Base-by-base conservation (phyloP, 208 protist genomes). In the Acanthamoeba castellanii region DNA sequence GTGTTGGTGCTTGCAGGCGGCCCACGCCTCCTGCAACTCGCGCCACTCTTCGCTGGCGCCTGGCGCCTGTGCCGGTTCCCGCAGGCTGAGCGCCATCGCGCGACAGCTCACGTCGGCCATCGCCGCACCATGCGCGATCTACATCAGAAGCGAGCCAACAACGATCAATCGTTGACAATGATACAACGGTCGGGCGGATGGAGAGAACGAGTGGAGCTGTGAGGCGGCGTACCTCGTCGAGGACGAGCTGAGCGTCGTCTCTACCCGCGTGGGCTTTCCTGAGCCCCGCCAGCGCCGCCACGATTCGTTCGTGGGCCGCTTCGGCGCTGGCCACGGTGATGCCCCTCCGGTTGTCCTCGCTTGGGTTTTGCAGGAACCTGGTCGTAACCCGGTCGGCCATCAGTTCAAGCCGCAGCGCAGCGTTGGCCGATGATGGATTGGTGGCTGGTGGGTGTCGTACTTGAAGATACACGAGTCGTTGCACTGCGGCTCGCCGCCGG, bases 61-160 rank as follows among this genome's bases (percentile, higher is more conserved):
- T 64, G 16, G 2, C 55, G 25, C 18, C 78, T 87, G 11, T 34
- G 30, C 3, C 82, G 66, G 47, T 37, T 88, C 34, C 81, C 30
- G 64, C 52, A 92, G 64, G 16, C 14, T 27, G 5, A 59, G 37
- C 32, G 22, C 85, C 64, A 72, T 72, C 18, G 57, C 85, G 20
- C 64, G 85, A 52, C 85, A 92, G 59, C 85, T 72, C n/a, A 92
- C 47, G 55, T 74, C 64, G 30, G 57, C 55, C 85, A 92, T 92
- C 4, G 32, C 25, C 25, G 85, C 85, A 7, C 85, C 85, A n/a
- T 74, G 85, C 37, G 32, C 22, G n/a, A 92, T 42, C 85, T 92
- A 34, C 42, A 14, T 25, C 25, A 27, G 37, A 42, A 1, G 14
- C 25, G 32, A 1, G 34, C 16, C 18, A 32, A 32, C 22, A 18